phyloP scores from a whole-genome alignment of 192 early-diverging fungal genomes.

The Coemansia biformis region DNA sequence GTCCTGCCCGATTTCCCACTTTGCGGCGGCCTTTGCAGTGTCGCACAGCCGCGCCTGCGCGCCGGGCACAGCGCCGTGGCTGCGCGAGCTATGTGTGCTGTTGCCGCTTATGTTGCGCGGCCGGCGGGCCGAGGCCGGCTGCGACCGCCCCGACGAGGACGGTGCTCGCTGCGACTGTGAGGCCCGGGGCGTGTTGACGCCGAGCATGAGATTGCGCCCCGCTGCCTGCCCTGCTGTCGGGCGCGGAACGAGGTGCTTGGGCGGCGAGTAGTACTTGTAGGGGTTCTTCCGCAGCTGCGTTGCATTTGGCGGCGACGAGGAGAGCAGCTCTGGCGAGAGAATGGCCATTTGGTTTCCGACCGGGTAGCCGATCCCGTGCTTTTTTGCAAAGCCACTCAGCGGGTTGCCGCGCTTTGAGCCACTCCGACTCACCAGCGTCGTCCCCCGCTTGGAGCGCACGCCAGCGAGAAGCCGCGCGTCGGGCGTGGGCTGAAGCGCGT shows the following conservation, averaged over 20 bases:
- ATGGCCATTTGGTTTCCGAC: slow-evolving; percentile 39
- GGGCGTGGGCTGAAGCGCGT: slow-evolving; percentile 6
- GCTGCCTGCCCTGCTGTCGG: slow-evolving; percentile 3
- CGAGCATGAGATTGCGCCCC: slow-evolving; percentile 30
- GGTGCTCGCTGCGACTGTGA: not conserved
- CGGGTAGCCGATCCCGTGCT: slow-evolving; percentile 38
- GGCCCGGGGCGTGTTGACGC: slow-evolving; percentile 3
- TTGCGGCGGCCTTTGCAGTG: slow-evolving; percentile 5
- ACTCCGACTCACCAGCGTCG: slow-evolving; percentile 13
- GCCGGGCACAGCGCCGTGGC: too few relatives aligned
- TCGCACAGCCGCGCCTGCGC: not conserved
- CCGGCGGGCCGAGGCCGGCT: too few relatives aligned
- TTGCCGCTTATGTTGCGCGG: not conserved
- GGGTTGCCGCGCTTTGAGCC: slow-evolving; percentile 20
- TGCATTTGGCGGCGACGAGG: slow-evolving; percentile 42
- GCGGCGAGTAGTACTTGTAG: slow-evolving; percentile 49
- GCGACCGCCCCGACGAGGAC: too few relatives aligned
- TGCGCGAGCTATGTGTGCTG: not conserved
- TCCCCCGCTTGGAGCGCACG: slow-evolving; percentile 21
- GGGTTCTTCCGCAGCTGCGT: slow-evolving; percentile 43
- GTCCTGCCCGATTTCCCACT: slow-evolving; percentile 45
- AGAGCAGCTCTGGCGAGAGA: slow-evolving; percentile 36
- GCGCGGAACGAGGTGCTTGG: slow-evolving; percentile 22
- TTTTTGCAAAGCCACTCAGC: slow-evolving; percentile 40
- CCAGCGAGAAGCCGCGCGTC: slow-evolving; percentile 22